phyloP scores from a whole-genome alignment of 345 rosid species.

The Moricandia arvensis region DNA sequence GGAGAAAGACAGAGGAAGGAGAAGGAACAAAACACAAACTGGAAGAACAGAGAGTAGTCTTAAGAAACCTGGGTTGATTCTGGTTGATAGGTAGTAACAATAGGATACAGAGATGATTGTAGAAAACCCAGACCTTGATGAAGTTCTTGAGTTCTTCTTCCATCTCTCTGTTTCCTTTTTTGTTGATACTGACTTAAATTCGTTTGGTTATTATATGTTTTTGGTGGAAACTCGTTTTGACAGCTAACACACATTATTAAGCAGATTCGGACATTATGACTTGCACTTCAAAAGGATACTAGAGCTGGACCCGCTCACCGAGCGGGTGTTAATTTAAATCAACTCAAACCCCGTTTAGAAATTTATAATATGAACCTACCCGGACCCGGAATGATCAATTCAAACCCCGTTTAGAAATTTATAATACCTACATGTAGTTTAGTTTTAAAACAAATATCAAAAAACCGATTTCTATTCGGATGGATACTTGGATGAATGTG shows the following conservation, averaged over 20 bases:
- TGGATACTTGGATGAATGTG: no score
- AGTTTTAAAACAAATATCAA: no score
- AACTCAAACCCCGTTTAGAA: no score
- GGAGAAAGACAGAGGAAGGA: conserved; percentile 39
- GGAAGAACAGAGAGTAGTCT: conserved; percentile 46
- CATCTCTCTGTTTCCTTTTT: background rate
- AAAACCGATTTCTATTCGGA: no score
- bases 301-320: no score
- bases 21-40: conserved; percentile 29
- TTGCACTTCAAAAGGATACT: no score
- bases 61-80: conserved; percentile 28
- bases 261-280: background rate
- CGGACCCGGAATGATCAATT: no score
- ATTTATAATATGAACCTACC: no score
- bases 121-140: background rate
- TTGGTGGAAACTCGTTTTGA: background rate
- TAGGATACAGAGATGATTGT: conserved; percentile 35
- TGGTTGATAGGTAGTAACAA: conserved; percentile 35
- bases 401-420: no score
- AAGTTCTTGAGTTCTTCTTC: background rate
- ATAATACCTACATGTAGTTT: no score
- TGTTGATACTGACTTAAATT: background rate
- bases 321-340: no score
- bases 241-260: background rate
- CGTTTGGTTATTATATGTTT: background rate